A percentile compares a stretch with the other conserved stretches of the same genome.
Evolutionary conservation across 768 basidiomycete species (phyloP).

Genomic region (Bullera alba): DNA sequence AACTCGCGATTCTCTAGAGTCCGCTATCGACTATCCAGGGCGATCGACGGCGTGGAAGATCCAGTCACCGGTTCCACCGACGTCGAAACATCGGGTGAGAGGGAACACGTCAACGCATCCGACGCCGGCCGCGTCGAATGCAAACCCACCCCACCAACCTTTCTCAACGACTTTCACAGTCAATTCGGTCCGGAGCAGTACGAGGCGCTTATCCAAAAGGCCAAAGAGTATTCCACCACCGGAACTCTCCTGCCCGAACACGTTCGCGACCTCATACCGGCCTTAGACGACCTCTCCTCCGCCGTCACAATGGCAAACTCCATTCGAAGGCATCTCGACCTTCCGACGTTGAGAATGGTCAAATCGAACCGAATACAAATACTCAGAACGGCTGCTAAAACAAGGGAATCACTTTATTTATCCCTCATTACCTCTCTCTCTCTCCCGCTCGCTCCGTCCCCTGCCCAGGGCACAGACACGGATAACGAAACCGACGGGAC

Average conservation of each 20-base stretch:
- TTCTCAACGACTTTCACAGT: conserved; percentile 8
- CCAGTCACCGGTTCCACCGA: background rate
- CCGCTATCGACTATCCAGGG: too few relatives aligned
- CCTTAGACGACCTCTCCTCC: conserved; percentile 8
- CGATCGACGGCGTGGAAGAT: background rate
- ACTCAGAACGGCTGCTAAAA: conserved; percentile 19
- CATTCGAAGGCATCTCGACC: conserved; percentile 16
- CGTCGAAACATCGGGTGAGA: background rate
- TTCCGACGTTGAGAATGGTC: conserved; percentile 5
- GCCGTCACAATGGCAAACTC: conserved; percentile 21
- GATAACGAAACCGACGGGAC: conserved; percentile 2
- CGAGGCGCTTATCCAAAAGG: conserved; percentile 9
- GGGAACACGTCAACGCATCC: background rate
- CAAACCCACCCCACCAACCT: background rate
- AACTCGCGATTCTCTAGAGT: too few relatives aligned
- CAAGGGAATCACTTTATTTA: conserved; percentile 17
- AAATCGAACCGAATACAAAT: conserved; percentile 13
- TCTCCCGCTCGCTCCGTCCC: conserved; percentile 17
- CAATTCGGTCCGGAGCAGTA: conserved; percentile 4
- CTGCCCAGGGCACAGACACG: background rate
- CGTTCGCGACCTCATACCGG: conserved; percentile 21
- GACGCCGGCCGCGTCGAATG: background rate
- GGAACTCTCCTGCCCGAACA: conserved; percentile 18
- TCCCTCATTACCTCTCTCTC: conserved; percentile 19
- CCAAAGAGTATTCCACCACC: conserved; percentile 13